Evolutionary conservation across 2,329 filamentous ascomycete species (phyloP).

Genomic region (Talaromyces sp.): DNA sequence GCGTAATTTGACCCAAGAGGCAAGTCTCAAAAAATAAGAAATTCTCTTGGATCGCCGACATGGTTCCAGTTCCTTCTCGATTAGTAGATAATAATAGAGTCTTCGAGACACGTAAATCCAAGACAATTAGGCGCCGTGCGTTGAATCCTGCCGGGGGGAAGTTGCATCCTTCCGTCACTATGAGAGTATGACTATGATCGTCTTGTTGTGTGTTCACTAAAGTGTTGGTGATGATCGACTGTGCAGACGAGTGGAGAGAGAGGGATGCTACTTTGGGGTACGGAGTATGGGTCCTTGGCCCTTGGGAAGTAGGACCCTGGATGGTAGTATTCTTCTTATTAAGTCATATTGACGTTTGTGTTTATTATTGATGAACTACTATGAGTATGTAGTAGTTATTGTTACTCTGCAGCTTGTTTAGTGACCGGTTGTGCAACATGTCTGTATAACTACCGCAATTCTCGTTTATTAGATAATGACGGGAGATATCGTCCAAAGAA

Average conservation of each 20-base stretch:
- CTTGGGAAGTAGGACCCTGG: not conserved
- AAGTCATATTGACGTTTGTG: not conserved
- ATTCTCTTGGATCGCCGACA: no score
- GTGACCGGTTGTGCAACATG: not conserved
- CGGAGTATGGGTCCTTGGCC: not conserved
- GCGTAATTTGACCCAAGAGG: not conserved
- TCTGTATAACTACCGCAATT: not conserved
- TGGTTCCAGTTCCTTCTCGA: no score
- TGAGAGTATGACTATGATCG: not conserved
- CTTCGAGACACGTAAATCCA: no score
- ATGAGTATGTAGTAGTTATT: not conserved
- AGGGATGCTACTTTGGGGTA: not conserved
- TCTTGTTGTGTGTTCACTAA: not conserved
- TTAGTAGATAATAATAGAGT: no score
- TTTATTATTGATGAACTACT: no score
- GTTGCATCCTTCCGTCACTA: not conserved
- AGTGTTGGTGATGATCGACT: not conserved
- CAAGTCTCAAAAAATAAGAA: not conserved
- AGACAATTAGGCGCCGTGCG: not conserved
- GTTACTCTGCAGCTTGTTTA: not conserved
- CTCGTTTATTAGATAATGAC: not conserved
- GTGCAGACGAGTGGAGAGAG: not conserved
- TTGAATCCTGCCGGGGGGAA: not conserved
- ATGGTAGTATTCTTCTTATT: not conserved
- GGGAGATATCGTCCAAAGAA: not conserved